phyloP scores from a whole-genome alignment of 805 yeast species.

The Ogataea neopini region DNA sequence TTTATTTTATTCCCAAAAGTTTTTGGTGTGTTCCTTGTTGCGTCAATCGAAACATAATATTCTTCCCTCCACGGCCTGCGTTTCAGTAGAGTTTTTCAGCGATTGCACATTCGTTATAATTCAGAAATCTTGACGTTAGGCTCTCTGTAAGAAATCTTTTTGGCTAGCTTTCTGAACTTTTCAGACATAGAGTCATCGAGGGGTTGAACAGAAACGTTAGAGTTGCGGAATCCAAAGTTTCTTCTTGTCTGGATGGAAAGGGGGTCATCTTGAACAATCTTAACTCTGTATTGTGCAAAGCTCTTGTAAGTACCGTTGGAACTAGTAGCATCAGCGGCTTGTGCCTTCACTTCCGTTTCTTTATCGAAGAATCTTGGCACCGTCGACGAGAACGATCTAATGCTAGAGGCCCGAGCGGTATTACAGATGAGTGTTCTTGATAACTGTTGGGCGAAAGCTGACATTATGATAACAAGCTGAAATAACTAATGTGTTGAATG shows the following conservation, averaged over 20 bases:
- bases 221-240: slow-evolving; percentile 18
- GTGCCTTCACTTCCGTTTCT: slow-evolving; percentile 23
- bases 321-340: slow-evolving; percentile 19
- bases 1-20: not conserved
- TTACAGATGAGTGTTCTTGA: not conserved
- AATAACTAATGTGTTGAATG: too few relatives aligned
- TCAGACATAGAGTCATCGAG: slow-evolving; percentile 11
- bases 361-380: slow-evolving; percentile 21
- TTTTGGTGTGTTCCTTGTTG: too few relatives aligned
- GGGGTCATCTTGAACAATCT: slow-evolving; percentile 31
- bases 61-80: slow-evolving; percentile 10
- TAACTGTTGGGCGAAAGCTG: not conserved
- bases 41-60: too few relatives aligned
- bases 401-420: not conserved
- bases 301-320: slow-evolving; percentile 24
- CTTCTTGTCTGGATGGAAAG: slow-evolving; percentile 28
- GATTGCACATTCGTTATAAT: not conserved
- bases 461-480: not conserved
- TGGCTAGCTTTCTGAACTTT: slow-evolving; percentile 26
- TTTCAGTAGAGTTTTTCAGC: not conserved
- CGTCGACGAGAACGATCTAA: slow-evolving; percentile 23
- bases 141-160: slow-evolving; percentile 28
- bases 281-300: slow-evolving; percentile 33
- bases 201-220: not conserved
- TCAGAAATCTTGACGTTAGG: slow-evolving; percentile 7